Evolutionary conservation across 306 rosid species (phyloP).

Genomic region (Trifolium dubium): DNA sequence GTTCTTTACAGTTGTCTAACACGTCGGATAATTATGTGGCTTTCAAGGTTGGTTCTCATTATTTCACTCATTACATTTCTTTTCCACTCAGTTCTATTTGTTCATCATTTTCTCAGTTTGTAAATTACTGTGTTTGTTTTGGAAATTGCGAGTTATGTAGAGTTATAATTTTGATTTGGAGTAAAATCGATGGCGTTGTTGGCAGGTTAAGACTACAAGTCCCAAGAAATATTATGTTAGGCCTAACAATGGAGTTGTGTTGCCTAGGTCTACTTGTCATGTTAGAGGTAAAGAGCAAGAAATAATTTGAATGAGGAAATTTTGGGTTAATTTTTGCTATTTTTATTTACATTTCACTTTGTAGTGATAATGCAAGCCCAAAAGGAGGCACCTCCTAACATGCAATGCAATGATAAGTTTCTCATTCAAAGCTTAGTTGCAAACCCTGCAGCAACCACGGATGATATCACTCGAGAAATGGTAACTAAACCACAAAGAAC

Average conservation of each 20-base stretch:
- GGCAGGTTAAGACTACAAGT: slow-evolving; percentile 82
- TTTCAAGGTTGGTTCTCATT: too few species aligned
- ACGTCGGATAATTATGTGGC: too few species aligned
- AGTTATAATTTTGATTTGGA: slow-evolving; percentile 37
- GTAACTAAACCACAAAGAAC: slow-evolving; percentile 45
- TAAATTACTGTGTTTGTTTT: too few species aligned
- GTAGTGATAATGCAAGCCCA: slow-evolving; percentile 80
- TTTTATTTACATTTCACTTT: slow-evolving; percentile 35
- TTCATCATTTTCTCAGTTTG: too few species aligned
- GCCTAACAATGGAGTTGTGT: slow-evolving; percentile 85
- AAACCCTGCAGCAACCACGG: slow-evolving; percentile 53
- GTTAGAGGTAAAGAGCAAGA: slow-evolving; percentile 53
- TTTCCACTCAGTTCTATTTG: not conserved
- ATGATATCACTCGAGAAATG: slow-evolving; percentile 72
- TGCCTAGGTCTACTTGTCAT: slow-evolving; percentile 34
- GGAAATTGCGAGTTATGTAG: too few species aligned
- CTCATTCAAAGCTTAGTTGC: slow-evolving; percentile 74
- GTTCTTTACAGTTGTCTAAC: too few species aligned
- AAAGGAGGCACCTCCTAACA: slow-evolving; percentile 62
- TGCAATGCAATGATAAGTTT: slow-evolving; percentile 92
- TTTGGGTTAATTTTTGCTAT: not conserved
- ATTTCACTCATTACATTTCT: not conserved
- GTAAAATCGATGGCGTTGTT: slow-evolving; percentile 43
- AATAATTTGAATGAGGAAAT: too few species aligned
- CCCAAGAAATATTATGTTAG: slow-evolving; percentile 89